Base-by-base conservation (phyloP, 768 basidiomycete genomes). In the Pisolithus tinctorius region DNA sequence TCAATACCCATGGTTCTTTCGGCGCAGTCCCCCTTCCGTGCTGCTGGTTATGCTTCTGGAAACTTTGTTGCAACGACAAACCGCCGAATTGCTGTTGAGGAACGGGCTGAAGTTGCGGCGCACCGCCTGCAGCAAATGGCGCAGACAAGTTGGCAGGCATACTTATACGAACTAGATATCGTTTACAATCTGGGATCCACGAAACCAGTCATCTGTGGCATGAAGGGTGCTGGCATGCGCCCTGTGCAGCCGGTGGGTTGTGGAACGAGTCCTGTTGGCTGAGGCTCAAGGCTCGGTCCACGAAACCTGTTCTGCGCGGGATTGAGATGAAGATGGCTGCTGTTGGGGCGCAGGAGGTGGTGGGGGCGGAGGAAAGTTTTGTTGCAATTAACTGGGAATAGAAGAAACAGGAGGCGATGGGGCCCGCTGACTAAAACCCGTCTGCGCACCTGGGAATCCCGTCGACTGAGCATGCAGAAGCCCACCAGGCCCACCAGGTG, bases 81-180 rank as follows among this genome's bases (percentile, higher is more conserved):
- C 76, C 78, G 44, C 72, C 72, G 11, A 63, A 59, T 41, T 76
- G 78, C 51, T 80, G 82, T 55, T 83, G 84, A 39, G 77, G 76
- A 29, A 74, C 74, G 8, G 65, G 61, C 10, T 69, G 63, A 58
- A 93, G 80, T 65, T 87, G 83, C 7, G 89, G 85, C 2, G 73
- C 66, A 8, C 82, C 84, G 4, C 73, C 78, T 3, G 80, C 69
- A 39, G 74, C 73, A 62, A 82, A 86, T 7, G 79, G 82, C 13
- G 80, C 67, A 27, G 82, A 74, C 3, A 71, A 68, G 57, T 82
- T 87, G 47, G 80, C 72, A 11, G 95, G 94, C 83, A 97, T 88
- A 71, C 97, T n/a, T n/a, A n/a, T n/a, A 96, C 0, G 86, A 84
- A 54, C 71, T 87, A n/a, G 83, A 83, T 87, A 96, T 91, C 80